These are phyloP conservation scores for Cladosporium halotolerans DNA, from an alignment of 2,329 filamentous ascomycete genomes.

Conservation along the genomic window DNA sequence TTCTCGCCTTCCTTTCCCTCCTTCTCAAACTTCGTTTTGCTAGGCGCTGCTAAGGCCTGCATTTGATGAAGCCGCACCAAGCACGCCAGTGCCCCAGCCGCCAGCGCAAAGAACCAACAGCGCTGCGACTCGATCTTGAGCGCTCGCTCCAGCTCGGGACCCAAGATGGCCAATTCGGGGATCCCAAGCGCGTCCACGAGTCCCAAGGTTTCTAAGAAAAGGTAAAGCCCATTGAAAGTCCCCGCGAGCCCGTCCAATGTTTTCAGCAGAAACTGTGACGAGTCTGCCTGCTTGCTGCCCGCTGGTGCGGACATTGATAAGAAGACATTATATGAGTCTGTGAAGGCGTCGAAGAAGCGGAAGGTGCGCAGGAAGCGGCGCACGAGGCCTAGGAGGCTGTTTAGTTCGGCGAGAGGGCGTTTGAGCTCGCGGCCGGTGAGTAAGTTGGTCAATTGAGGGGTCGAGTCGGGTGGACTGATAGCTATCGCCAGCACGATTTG, in stretches of 20 bases:
- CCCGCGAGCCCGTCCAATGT: background rate
- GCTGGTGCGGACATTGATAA: background rate
- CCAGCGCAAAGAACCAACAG: slow-evolving; percentile 1
- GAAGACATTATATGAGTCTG: background rate
- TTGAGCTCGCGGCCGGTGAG: background rate
- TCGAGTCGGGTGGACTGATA: background rate
- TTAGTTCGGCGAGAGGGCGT: background rate
- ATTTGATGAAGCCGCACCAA: background rate
- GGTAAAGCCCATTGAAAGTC: slow-evolving; percentile 5
- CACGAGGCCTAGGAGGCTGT: background rate
- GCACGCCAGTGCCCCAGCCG: background rate
- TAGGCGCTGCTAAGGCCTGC: background rate
- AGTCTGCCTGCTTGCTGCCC: background rate
- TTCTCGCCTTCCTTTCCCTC: background rate
- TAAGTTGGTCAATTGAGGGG: background rate
- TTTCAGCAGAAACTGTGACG: background rate
- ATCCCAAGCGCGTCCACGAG: background rate
- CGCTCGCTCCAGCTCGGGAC: background rate
- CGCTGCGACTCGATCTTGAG: background rate
- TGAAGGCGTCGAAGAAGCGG: slow-evolving; percentile 4
- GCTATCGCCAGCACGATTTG: background rate
- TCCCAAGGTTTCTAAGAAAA: background rate
- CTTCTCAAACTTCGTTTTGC: background rate
- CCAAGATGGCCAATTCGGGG: background rate
- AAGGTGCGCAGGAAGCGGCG: slow-evolving; percentile 6